Evolutionary conservation across 2,329 filamentous ascomycete species (phyloP).

Genomic region (Myriosclerotinia curreyana): DNA sequence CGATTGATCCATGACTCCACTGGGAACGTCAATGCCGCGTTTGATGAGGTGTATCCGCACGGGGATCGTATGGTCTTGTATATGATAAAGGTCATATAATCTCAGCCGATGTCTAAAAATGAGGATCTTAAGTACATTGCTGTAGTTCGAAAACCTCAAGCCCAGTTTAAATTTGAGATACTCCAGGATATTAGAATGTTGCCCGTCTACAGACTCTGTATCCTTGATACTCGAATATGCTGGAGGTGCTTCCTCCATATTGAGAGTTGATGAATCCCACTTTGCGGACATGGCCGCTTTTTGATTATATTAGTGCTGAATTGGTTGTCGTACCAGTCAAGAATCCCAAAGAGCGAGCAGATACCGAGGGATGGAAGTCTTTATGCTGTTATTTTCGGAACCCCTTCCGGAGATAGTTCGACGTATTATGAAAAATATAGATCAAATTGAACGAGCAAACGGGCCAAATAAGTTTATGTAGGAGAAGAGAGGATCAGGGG

Average conservation of each 20-base stretch:
- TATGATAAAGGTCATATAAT: conserved; percentile 2
- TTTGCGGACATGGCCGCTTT: background rate
- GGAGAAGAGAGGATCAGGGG: background rate
- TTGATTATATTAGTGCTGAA: background rate
- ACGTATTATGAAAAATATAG: background rate
- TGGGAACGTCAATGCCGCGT: background rate
- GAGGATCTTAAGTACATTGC: background rate
- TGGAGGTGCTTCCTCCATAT: background rate
- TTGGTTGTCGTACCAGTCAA: background rate
- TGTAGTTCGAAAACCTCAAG: background rate
- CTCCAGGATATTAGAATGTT: background rate
- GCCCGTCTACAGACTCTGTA: background rate
- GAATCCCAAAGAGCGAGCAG: background rate
- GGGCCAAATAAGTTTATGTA: too few species aligned
- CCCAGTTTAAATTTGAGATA: background rate
- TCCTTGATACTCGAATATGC: background rate
- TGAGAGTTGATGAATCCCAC: background rate
- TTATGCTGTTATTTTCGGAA: background rate
- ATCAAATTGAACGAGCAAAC: background rate
- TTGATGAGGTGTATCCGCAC: background rate
- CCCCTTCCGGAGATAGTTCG: background rate
- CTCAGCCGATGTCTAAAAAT: background rate
- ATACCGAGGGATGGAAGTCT: background rate
- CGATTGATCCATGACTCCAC: background rate
- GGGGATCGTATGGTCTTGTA: background rate